A percentile compares a stretch with the other conserved stretches of the same genome.
Evolutionary conservation across 2,329 filamentous ascomycete species (phyloP).

Genomic region (Nemania bipapillata): DNA sequence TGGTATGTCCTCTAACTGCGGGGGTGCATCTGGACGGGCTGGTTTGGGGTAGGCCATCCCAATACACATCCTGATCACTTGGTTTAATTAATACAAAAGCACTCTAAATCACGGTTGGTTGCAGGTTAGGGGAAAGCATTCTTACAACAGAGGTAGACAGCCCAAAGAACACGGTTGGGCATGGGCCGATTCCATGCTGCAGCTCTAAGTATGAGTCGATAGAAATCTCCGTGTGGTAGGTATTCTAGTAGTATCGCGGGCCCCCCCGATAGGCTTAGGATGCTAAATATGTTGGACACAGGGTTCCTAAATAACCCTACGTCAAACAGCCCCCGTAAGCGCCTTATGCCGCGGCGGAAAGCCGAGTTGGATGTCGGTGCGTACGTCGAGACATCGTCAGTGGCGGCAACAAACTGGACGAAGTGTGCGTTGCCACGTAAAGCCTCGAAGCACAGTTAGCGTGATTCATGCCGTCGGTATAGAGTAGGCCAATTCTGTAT

Average conservation of each 20-base stretch:
- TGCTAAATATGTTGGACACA: constrained; percentile 5
- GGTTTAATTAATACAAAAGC: not conserved
- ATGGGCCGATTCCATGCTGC: not conserved
- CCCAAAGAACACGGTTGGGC: constrained; percentile 34
- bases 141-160: constrained; percentile 29
- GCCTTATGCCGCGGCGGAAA: not conserved
- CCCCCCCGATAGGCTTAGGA: not conserved
- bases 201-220: not conserved
- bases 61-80: constrained; percentile 22
- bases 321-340: not conserved
- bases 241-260: constrained; percentile 32
- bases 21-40: not conserved
- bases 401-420: constrained; percentile 3
- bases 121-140: not conserved
- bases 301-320: constrained; percentile 1
- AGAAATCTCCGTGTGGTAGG: constrained; percentile 16
- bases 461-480: not conserved
- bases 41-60: constrained; percentile 8
- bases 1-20: not conserved
- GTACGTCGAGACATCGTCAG: not conserved
- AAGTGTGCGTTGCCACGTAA: constrained; percentile 13
- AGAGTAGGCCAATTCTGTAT: not conserved
- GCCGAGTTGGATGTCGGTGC: not conserved
- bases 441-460: not conserved
- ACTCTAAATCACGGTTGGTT: no score